Base-by-base conservation (phyloP, 345 rosid species). In the Hibiscus trionum region DNA sequence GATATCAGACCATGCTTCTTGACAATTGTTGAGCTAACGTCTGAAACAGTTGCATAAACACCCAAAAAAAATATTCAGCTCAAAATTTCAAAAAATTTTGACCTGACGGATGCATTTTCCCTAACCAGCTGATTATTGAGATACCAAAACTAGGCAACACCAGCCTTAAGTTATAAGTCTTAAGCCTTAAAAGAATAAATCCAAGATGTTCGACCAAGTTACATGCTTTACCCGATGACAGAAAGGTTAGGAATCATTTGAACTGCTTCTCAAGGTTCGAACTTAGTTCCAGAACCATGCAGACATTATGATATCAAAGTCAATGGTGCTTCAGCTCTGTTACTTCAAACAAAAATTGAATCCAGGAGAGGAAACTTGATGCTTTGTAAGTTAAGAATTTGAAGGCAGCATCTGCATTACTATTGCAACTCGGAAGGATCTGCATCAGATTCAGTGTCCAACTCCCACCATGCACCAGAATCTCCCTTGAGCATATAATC, bases 391-490 rank as follows among this genome's bases (percentile, higher is more conserved):
- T 7, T 42, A 21, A 16, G 50, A 17, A 31, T 52, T 29, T 21
- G 14, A 42, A 42, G 24, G 24, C 24, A 21, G 24, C 24, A 21
- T 21, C 24, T 21, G 24, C 49, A 17, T 35, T 37, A 6, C 31
- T 24, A 21, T 14, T 9, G 4, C 12, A 33, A 31, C 57, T 58
- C 11, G 37, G 74, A 74, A 72, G 78, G 74, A 75, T 63, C 72
- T 57, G 19, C 72, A 65, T 79, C 76, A 27, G 84, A 77, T 78
- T 82, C 87, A 61, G 86, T 73, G 61, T 84, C 87, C 71, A 89
- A 57, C 76, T 91, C 86, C 93, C 97, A 87, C 90, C 93, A 89
- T 73, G 82, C 79, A 66, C 86, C 76, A n/a, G 35, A 59, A 76
- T 78, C 78, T 21, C 24, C 24, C 24, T 21, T 21, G 24, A 21